Conservation (phyloP, 371 early-diverging fungal genomes). For the Rhizomucor pusillus region DNA sequence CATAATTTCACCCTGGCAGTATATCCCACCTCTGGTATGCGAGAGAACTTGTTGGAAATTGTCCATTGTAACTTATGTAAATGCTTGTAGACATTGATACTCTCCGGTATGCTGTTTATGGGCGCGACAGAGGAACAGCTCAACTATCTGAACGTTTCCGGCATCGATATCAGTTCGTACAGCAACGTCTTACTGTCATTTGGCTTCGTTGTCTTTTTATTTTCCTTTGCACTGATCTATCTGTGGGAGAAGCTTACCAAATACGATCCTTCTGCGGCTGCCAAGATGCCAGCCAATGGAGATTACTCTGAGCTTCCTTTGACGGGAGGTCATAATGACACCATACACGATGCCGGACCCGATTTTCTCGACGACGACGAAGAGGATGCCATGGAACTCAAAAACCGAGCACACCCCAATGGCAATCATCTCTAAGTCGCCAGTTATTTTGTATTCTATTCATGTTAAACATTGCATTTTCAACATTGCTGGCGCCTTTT, state of each 20-base stretch:
- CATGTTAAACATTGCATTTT: too few species aligned
- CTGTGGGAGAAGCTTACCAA: conserved; percentile 41
- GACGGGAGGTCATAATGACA: conserved; percentile 1
- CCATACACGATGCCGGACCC: conserved; percentile 13
- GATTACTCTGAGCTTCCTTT: conserved; percentile 9
- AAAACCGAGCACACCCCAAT: too few species aligned
- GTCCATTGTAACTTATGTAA: too few species aligned
- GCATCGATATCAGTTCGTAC: conserved; percentile 57
- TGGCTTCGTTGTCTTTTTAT: conserved; percentile 56
- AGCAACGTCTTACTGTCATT: conserved; percentile 57
- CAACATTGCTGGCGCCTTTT: too few species aligned
- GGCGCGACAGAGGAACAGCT: conserved; percentile 62
- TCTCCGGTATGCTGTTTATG: conserved; percentile 66
- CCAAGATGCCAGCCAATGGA: conserved; percentile 3
- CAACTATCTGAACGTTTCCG: conserved; percentile 28
- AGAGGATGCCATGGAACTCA: conserved; percentile 15
- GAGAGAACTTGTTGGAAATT: too few species aligned
- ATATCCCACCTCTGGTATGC: conserved; percentile 49
- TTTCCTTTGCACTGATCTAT: conserved; percentile 44
- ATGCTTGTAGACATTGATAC: conserved; percentile 37
- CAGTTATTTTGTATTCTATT: too few species aligned
- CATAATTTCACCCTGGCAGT: conserved; percentile 42
- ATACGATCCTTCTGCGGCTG: conserved; percentile 15
- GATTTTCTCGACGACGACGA: conserved; percentile 17
- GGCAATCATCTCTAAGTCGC: too few species aligned